Conservation (phyloP, 768 basidiomycete genomes). For the Coprinellus micaceus region DNA sequence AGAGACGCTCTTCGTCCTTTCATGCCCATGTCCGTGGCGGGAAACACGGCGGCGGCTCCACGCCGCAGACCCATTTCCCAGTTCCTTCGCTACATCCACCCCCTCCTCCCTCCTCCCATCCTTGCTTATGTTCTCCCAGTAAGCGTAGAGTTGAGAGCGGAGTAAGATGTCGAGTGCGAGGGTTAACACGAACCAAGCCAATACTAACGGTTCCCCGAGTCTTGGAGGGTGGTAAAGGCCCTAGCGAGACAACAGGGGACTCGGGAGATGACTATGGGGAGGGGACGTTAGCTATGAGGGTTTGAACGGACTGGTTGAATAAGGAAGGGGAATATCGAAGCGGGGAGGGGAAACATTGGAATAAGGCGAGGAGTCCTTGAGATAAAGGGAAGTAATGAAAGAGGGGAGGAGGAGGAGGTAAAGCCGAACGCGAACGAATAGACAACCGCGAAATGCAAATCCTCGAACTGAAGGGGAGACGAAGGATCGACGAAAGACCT, state of each 20-base stretch:
- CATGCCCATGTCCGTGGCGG: no score
- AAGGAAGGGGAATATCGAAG: background rate
- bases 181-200: no score
- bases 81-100: no score
- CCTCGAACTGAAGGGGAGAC: conserved; percentile 12
- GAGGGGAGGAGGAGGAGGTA: conserved; percentile 34
- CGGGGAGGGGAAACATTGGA: conserved; percentile 25
- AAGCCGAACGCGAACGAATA: conserved; percentile 16
- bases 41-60: no score
- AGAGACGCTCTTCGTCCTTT: no score
- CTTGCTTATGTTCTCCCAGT: no score
- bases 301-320: conserved; percentile 16
- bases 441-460: conserved; percentile 25
- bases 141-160: conserved; percentile 32
- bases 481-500: background rate
- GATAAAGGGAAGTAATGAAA: no score
- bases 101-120: no score
- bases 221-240: conserved; percentile 35
- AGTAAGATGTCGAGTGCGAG: no score
- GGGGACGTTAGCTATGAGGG: conserved; percentile 22
- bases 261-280: conserved; percentile 35
- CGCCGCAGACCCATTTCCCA: no score
- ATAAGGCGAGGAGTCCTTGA: conserved; percentile 34
- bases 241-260: conserved; percentile 27
- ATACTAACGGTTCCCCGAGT: no score